Base-by-base conservation (phyloP, 2,329 filamentous ascomycete genomes). In the Shiraia bambusicola region DNA sequence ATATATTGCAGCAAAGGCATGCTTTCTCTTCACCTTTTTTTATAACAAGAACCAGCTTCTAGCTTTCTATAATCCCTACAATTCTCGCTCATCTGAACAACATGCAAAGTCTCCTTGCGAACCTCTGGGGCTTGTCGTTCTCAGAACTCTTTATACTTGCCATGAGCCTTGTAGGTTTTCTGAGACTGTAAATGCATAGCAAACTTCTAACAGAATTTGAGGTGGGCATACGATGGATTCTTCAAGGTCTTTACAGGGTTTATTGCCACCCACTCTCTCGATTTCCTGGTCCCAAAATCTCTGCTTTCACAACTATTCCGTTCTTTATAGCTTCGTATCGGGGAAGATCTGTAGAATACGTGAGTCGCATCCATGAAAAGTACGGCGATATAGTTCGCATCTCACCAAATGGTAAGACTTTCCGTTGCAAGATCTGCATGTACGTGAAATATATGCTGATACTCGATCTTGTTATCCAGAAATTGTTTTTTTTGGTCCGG, bases 231-330 rank as follows among this genome's bases (percentile, higher is more conserved):
- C 49, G 45, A 37, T 54, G 37, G 27, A 2, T 54, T 6, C 9
- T 28, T 4, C 48, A 45, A 29, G 56, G 49, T 12, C 42, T 70
- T 28, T 69, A 71, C 47, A 61, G 58, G 45, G 52, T 69, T 13
- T 72, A 66, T 49, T 66, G 73, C 31, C 67, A 73, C 27, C 73
- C 72, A 1, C 61, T 75, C 1, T 50, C 59, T 16, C 62, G 61
- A 24, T 72, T 67, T 37, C 71, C 71, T 9, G 72, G 71, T 2
- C 70, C 72, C 4, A 64, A 52, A 22, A 38, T 62, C 6, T 50
- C 48, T 37, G 62, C 64, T 22, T 32, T 51, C 35, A 45, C 48
- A 14, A 37, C 41, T 3, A 14, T 50, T n/a, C 45, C 47, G 5
- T 22, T 34, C 11, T 13, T 48, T 13, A 15, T 30, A 37, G 43